Base-by-base conservation (phyloP, 306 rosid genomes). In the Carpinus fangiana region DNA sequence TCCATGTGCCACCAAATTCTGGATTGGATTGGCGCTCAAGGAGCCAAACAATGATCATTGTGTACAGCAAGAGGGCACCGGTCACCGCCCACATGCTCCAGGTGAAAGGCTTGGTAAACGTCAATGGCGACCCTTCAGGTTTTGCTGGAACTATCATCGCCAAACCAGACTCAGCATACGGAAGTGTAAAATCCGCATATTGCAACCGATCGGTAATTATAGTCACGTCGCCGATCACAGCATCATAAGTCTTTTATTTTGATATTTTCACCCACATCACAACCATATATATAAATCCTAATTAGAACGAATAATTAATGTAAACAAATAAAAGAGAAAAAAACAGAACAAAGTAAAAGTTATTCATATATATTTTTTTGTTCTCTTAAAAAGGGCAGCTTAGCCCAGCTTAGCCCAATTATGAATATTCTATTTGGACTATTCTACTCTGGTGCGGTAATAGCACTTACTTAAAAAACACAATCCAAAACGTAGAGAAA, bases 31-130 rank as follows among this genome's bases (percentile, higher is more conserved):
- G 80, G 23, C 77, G 74, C 85, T 93, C 97, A 45, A 93, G 57
- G 80, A 78, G 79, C 93, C 96, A 90, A 31, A 90, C 83, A 10
- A 81, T 65, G 2, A 82, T 5, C 91, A 88, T 81, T 6, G 93
- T 90, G 89, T 93, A 93, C 69, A 76, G 13, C 81, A 93, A 56
- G 53, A 81, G 57, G 76, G 51, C 69, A 31, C 81, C 81, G 2
- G 81, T 88, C 20, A 77, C 84, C 31, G 34, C 3, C 70, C 70
- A 14, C 43, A 62, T n/a, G 47, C 81, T 67, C 85, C 81, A 65
- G 4, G 82, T 81, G 43, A 84, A 38, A 46, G 88, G 88, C 47
- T 54, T 84, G 17, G 47, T 3, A 59, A 84, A 84, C 48, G 78
- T 69, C 88, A 81, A 81, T 48, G 43, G 41, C 23, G 71, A 23